Conservation (phyloP, 2,329 filamentous ascomycete species). For the Cryphonectria carpinicola region DNA sequence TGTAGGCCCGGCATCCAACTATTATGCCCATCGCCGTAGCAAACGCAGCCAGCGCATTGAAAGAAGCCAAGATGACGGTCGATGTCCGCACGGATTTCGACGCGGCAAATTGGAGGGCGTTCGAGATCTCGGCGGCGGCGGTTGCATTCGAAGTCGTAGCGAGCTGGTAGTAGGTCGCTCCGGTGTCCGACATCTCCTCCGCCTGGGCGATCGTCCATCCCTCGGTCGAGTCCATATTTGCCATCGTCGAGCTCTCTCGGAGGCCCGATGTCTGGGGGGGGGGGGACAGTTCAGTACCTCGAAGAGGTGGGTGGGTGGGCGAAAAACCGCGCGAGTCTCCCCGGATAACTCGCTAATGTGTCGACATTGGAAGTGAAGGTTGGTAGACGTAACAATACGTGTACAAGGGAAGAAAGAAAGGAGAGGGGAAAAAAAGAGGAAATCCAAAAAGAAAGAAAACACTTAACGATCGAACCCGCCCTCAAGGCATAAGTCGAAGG, state of each 20-base stretch:
- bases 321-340: constrained; percentile 38
- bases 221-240: constrained; percentile 16
- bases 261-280: constrained; percentile 28
- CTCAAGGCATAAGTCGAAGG: constrained; percentile 34
- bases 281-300: constrained; percentile 24
- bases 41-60: constrained; percentile 63
- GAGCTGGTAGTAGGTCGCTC: constrained; percentile 29
- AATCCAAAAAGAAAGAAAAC: background rate
- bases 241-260: constrained; percentile 16
- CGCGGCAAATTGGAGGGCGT: constrained; percentile 55
- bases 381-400: constrained; percentile 21
- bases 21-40: constrained; percentile 60
- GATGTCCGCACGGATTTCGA: constrained; percentile 64
- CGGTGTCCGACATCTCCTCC: constrained; percentile 11
- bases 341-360: constrained; percentile 23
- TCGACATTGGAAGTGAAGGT: constrained; percentile 25
- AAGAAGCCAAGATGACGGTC: constrained; percentile 62
- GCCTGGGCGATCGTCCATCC: constrained; percentile 16
- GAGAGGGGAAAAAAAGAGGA: background rate
- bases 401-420: background rate
- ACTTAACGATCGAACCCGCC: constrained; percentile 29
- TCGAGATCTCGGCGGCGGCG: constrained; percentile 46
- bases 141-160: constrained; percentile 44
- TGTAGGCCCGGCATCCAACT: constrained; percentile 56
- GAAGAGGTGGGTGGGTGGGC: constrained; percentile 37